phyloP scores from a whole-genome alignment of 2,329 filamentous ascomycete species.

The Didymella keratinophila region DNA sequence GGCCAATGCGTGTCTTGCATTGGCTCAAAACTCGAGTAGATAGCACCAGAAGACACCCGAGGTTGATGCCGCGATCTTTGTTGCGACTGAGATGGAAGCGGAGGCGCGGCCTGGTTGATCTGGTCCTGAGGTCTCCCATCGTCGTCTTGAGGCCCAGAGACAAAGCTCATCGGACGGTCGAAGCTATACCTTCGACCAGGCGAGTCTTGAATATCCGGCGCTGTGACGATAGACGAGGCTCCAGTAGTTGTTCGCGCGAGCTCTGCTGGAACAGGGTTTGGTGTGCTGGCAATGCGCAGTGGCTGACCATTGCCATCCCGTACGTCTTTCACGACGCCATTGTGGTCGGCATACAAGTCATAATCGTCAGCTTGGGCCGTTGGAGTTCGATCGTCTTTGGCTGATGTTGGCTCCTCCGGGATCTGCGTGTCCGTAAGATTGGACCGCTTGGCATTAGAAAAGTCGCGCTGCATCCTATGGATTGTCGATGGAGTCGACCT shows the following conservation, averaged over 20 bases:
- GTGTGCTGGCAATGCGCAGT: slow-evolving; percentile 27
- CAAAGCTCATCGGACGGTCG: slow-evolving; percentile 50
- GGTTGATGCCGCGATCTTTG: slow-evolving; percentile 23
- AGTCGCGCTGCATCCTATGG: slow-evolving; percentile 36
- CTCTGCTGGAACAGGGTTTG: slow-evolving; percentile 8
- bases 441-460: slow-evolving; percentile 32
- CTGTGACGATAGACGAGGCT: slow-evolving; percentile 11
- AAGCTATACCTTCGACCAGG: slow-evolving; percentile 38
- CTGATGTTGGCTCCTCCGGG: slow-evolving; percentile 31
- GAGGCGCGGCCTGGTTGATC: slow-evolving; percentile 36
- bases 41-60: slow-evolving; percentile 11
- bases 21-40: slow-evolving; percentile 23
- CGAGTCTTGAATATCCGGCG: slow-evolving; percentile 29
- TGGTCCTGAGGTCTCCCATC: slow-evolving; percentile 48
- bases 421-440: slow-evolving; percentile 34
- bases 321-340: slow-evolving; percentile 48
- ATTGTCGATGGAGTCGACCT: slow-evolving; percentile 44
- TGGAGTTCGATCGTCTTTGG: slow-evolving; percentile 26
- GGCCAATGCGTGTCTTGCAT: slow-evolving; percentile 17
- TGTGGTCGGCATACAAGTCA: slow-evolving; percentile 49
- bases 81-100: slow-evolving; percentile 17
- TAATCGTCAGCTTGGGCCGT: slow-evolving; percentile 38
- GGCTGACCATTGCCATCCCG: slow-evolving; percentile 42
- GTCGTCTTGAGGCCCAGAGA: slow-evolving; percentile 44
- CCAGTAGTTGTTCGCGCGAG: slow-evolving; percentile 15